phyloP scores from a whole-genome alignment of 1,284 basidiomycete genomes.

The Trametes polyzona region DNA sequence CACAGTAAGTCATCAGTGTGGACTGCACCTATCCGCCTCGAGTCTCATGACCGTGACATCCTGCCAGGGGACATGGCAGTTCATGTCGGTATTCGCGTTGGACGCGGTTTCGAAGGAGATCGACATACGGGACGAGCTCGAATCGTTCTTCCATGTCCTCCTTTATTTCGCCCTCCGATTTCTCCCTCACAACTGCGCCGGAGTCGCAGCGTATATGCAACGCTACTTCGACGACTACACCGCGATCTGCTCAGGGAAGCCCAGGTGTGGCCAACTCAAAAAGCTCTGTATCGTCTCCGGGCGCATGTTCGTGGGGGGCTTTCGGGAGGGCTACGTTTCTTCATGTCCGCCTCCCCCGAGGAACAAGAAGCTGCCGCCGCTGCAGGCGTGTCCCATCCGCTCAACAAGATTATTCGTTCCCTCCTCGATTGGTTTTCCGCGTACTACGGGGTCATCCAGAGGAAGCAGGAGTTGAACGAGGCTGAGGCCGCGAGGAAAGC shows the following conservation, averaged over 20 bases:
- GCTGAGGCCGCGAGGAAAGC: no score
- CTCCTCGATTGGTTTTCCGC: no score
- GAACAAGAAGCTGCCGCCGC: no score
- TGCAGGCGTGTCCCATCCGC: no score
- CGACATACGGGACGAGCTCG: not conserved
- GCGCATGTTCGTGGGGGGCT: no score
- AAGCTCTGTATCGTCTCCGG: not conserved
- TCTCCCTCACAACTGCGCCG: not conserved
- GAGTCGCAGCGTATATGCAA: not conserved
- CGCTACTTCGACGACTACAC: not conserved
- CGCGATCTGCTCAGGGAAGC: no score
- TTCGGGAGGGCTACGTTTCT: no score
- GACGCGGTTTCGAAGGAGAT: not conserved
- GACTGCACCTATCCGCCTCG: not conserved
- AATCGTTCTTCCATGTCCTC: not conserved
- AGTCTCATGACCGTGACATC: not conserved
- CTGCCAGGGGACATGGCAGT: conserved; percentile 1
- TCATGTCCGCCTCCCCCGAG: no score
- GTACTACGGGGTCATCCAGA: no score
- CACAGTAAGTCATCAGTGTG: not conserved
- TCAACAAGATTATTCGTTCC: no score
- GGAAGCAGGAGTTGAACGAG: no score
- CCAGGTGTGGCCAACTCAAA: not conserved
- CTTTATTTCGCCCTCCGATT: not conserved
- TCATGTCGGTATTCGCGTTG: not conserved